Evolutionary conservation across 164 flowering plant genomes (phyloP).

Genomic region (Hamamelis virginiana): DNA sequence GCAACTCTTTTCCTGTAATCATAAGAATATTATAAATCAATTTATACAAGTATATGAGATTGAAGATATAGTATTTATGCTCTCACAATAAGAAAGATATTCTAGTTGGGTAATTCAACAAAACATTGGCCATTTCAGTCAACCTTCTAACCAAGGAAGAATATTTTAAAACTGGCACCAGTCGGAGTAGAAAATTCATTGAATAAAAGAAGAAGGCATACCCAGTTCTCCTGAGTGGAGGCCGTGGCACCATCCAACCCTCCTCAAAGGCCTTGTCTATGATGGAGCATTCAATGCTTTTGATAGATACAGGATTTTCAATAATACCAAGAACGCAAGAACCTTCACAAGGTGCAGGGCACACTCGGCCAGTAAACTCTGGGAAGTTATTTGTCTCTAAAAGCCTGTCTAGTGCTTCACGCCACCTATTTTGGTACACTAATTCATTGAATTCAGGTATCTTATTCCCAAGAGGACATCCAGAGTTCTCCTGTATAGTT

Average conservation of each 20-base stretch:
- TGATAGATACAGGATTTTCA: constrained; percentile 97
- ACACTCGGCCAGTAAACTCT: constrained; percentile 97
- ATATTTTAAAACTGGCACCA: neutral
- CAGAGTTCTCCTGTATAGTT: constrained; percentile 75
- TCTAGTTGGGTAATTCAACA: too few relatives aligned
- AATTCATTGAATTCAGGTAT: constrained; percentile 98
- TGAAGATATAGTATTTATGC: neutral
- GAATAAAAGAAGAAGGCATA: constrained; percentile 28
- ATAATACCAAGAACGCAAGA: constrained; percentile 99
- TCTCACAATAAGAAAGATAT: too few relatives aligned
- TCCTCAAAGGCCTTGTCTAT: constrained; percentile 98
- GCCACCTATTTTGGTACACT: constrained; percentile 97
- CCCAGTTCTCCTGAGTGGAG: constrained; percentile 88
- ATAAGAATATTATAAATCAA: neutral
- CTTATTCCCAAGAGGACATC: constrained; percentile 99
- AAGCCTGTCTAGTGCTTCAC: constrained; percentile 91
- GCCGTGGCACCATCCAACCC: constrained; percentile 99
- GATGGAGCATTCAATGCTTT: constrained; percentile 91
- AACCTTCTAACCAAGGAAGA: too few relatives aligned
- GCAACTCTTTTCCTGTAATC: constrained; percentile 79
- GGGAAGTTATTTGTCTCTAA: constrained; percentile 98
- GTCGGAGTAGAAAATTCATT: neutral
- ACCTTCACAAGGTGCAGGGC: constrained; percentile 99
- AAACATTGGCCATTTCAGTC: too few relatives aligned
- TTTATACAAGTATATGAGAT: neutral